Evolutionary conservation across 768 basidiomycete genomes (phyloP), one percentile per base, ranked within the genome.

Genomic region (Suillus fuscotomentosus): DNA sequence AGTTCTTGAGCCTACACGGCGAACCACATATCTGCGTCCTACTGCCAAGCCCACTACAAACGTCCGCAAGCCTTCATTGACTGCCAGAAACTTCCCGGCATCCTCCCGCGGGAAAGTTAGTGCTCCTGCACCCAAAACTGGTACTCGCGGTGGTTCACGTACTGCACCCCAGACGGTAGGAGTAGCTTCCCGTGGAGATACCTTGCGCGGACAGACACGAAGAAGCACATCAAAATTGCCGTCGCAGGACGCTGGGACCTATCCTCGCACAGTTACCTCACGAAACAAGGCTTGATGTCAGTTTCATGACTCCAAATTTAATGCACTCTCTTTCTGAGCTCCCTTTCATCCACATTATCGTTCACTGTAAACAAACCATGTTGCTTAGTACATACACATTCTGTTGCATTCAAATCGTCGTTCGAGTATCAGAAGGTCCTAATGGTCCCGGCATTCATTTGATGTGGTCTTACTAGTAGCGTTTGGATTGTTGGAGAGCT

Each of bases 11-110:
- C 70, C 75, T 43, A 31, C 67, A 14, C 69, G 66, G 61, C 75
- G 75, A 43, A 68, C 64, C 56, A 70, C 70, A 13, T 70, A 69
- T 17, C 62, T 76, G 24, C 76, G 76, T 11, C 73, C 75, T 10
- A 43, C 53, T 27, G 24, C 59, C 45, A 70, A 64, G 59, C 70
- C 62, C 6, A n/a, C 51, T 20, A 64, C 60, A 39, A 66, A 61
- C 24, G 38, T 61, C 15, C 73, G 65, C 56, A 73, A 69, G 59
- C 53, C 34, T 13, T 10, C 63, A 11, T 36, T 67, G n/a, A 48
- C 70, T 41, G 60, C 67, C 17, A 68, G 63, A 61, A 64, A 36
- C 36, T 7, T 53, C n/a, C 50, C 24, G 5, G 42, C 64, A 24
- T 43, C 60, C 1, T 39, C 57, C 3, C 71, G 69, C 39, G 59